phyloP scores from a whole-genome alignment of 176 grass and related monocot genomes.

The Chrysopogon serrulatus region DNA sequence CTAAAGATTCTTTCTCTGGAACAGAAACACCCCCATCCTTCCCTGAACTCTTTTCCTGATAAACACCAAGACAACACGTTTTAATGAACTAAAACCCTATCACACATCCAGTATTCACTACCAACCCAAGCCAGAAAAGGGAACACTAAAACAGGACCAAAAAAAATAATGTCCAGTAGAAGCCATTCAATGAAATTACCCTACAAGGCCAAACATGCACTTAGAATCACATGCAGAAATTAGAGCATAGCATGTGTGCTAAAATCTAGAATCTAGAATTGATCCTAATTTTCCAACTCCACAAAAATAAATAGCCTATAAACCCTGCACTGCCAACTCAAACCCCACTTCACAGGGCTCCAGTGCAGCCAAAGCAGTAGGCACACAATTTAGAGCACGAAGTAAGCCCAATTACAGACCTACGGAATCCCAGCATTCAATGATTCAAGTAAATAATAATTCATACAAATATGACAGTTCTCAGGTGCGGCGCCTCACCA shows the following conservation, averaged over 20 bases:
- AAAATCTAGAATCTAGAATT: neutral
- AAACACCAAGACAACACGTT: slow-evolving; percentile 13
- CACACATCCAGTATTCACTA: neutral
- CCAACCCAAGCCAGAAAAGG: neutral
- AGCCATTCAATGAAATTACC: neutral
- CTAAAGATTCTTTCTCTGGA: slow-evolving; percentile 45
- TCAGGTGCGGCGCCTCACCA: slow-evolving; percentile 42
- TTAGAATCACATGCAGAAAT: neutral
- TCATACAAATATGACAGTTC: neutral
- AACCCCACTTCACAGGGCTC: neutral
- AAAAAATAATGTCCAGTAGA: neutral
- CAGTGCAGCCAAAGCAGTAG: neutral
- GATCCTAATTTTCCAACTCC: neutral
- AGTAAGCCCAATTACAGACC: neutral
- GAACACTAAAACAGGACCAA: neutral
- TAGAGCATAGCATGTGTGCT: neutral
- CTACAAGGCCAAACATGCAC: neutral
- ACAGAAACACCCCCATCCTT: slow-evolving; percentile 38
- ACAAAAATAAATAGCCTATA: neutral
- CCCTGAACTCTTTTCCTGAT: slow-evolving; percentile 50
- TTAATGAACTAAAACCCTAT: neutral
- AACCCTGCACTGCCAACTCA: neutral
- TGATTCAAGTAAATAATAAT: neutral
- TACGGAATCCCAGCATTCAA: neutral
- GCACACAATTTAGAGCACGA: neutral